Base-by-base conservation (phyloP, 192 early-diverging fungal genomes). In the Chytriomyces sp. region DNA sequence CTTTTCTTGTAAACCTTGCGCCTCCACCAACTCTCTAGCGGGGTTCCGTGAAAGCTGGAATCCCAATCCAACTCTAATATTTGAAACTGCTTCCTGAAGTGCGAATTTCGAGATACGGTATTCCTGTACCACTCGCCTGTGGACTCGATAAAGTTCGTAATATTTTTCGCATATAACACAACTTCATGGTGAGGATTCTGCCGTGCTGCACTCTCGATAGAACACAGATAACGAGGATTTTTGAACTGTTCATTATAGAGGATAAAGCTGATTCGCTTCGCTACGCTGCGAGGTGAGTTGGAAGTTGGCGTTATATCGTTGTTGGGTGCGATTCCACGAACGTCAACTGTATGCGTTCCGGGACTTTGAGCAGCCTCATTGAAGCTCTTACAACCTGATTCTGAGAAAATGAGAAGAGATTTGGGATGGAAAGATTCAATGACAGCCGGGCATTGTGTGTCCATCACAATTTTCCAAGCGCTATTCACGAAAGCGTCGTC, bases 181-280 rank as follows among this genome's bases (percentile, higher is more conserved):
- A 80, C 68, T 4, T 31, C 38, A 55, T 80, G 78, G 6, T 64
- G n/a, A 17, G 74, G 74, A 40, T 80, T 80, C 36, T 64, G 56
- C 6, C 58, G 56, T 2, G 72, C 70, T 4, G 78, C 78, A 19
- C 64, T 70, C 62, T 80, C 78, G 55, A 80, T 67, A 26, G 70
- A 14, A 36, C 78, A 80, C 12, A 76, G 64, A 39, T 80, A 80
- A 10, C 72, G 66, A 25, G 38, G 57, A 7, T 52, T 73, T 0
- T 70, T 56, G 8, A 80, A 60, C 0, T 36, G 40, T 4, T 49
- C 39, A 54, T 76, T 77, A 70, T 59, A 80, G 55, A 73, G 70
- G 19, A 80, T 39, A 34, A 76, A 80, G 57, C 53, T 44, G 65
- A 80, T 76, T 30, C 38, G 30, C 31, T 64, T 76, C 22, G 77